Base-by-base conservation (phyloP, 495 filamentous ascomycete genomes). In the Penicillium ochrochloron region DNA sequence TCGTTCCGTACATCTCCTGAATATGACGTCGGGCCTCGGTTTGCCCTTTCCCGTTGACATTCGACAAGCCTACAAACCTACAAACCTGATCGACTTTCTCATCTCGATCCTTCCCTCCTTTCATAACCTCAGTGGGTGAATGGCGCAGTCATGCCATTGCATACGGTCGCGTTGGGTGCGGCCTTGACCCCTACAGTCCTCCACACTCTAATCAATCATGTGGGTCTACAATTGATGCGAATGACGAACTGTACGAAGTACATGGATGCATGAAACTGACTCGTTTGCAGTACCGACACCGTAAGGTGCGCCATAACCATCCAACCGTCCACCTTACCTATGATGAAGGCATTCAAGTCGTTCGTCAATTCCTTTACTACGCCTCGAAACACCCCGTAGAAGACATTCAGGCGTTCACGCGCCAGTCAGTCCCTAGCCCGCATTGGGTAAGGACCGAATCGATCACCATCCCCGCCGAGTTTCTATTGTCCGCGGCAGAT, bases 241-340 rank as follows among this genome's bases (percentile, higher is more conserved):
- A 50, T 61, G 33, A 34, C 48, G 48, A 52, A 52, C 48, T 31
- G 46, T 50, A 55, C 10, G 25, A 27, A 27, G 37, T 31, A 15
- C 25, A 42, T n/a, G 3, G n/a, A 9, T 25, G 27, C 63, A n/a
- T 56, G 71, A 53, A 70, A 2, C 21, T 56, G 17, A 12, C 27
- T n/a, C 19, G 59, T 59, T 34, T 31, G 59, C 68, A 96, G 92
- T 98, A 94, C 71, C 78, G 95, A 59, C 87, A 96, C 70, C 90
- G 90, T 57, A 92, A 89, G 69, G 82, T 86, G 5, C 83, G 89
- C 11, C 87, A 83, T 59, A 83, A 91, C 59, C 93, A 92, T 57
- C 94, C 93, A 2, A 94, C 89, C 23, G 88, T 90, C 2, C 92
- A 94, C 69, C 86, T 98, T 64, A 93, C 92, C 27, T 98, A 98